Base-by-base conservation (phyloP, 306 rosid species). In the Vachellia collinsii region DNA sequence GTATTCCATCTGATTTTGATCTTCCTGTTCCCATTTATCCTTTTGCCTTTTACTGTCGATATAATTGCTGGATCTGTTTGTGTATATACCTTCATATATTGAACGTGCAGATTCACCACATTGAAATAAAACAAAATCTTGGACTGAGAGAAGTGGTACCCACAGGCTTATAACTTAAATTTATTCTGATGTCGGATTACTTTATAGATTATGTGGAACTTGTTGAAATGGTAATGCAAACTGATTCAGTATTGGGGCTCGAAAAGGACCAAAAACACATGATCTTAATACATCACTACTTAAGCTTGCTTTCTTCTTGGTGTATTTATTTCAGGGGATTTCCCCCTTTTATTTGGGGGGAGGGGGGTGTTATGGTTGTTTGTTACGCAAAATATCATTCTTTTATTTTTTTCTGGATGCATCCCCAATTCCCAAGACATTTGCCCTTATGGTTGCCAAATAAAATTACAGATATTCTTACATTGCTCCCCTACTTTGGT, bases 1-100 rank as follows among this genome's bases (percentile, higher is more conserved):
- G 58, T 50, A 67, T 68, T 89, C 63, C 53, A 54, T 83, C 77
- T 70, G 56, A 70, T 81, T 64, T 68, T 77, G 37, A 79, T 83
- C 67, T 56, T 78, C 39, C 59, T 37, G 43, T 76, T 69, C 48
- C 59, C 41, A 47, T 71, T 42, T 72, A 42, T 76, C 67, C 46
- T 22, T 76, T 66, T 61, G 44, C 68, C 64, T 79, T 54, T 34
- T 4, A 38, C 14, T 38, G 64, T 79, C 65, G 63, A 13, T 37
- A 16, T 41, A 44, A 34, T 25, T 79, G 29, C 75, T 64, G 76
- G 68, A 62, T 62, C 4, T 62, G 41, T 23, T 12, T 29, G 9
- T 62, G 68, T 12, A 34, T 62, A 25, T 25, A 23, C 36, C 25
- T 19, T 44, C 8, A 12, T 4, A 43, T 58, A 14, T 36, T 47